A percentile compares a stretch with the other conserved stretches of the same genome.
phyloP scores from a whole-genome alignment of 306 rosid species.

The Cucumis sativus region DNA sequence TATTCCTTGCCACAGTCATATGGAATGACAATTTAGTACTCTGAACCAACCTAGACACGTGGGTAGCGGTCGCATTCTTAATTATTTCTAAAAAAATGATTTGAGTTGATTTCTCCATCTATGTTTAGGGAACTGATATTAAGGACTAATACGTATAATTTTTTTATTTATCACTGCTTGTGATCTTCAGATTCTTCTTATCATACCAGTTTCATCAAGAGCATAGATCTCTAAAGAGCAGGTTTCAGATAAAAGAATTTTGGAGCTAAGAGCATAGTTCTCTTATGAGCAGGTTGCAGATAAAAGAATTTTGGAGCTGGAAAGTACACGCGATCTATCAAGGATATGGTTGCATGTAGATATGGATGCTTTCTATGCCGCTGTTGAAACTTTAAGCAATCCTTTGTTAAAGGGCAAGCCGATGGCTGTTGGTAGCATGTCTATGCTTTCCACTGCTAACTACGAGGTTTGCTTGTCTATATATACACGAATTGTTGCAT shows the following conservation, averaged over 20 bases:
- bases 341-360: slow-evolving; percentile 91
- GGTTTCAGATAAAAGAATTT: no score
- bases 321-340: slow-evolving; percentile 63
- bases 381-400: slow-evolving; percentile 80
- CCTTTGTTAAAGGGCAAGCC: slow-evolving; percentile 61
- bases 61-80: not conserved
- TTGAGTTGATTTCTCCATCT: not conserved
- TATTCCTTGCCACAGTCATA: not conserved
- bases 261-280: not conserved
- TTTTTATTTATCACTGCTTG: not conserved
- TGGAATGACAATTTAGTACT: not conserved
- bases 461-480: slow-evolving; percentile 52
- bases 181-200: not conserved
- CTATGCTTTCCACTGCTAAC: slow-evolving; percentile 93
- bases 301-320: slow-evolving; percentile 54
- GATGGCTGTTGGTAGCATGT: slow-evolving; percentile 85
- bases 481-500: not conserved
- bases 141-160: not conserved
- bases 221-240: not conserved
- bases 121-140: not conserved
- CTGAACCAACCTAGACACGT: not conserved
- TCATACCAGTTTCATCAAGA: not conserved
- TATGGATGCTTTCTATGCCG: slow-evolving; percentile 99
- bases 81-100: not conserved
- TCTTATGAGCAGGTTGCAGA: slow-evolving; percentile 43